Evolutionary conservation across 1,139 yeast species (phyloP).

Genomic region (Yamadazyma friedrichii): DNA sequence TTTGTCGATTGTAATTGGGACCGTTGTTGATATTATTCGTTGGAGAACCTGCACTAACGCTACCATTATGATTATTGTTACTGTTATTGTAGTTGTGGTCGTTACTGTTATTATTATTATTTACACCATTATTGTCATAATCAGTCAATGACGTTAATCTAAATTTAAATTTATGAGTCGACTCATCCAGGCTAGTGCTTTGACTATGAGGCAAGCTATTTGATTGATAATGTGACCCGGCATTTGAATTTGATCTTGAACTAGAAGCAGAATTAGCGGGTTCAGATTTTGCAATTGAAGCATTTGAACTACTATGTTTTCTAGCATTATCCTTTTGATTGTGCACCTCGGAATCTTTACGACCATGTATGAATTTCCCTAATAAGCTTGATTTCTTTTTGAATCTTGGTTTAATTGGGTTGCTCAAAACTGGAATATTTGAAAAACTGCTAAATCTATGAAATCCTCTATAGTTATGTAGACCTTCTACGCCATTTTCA

Average conservation of each 20-base stretch:
- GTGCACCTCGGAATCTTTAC: slow-evolving; percentile 30
- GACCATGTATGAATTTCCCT: slow-evolving; percentile 45
- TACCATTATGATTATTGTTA: slow-evolving; percentile 4
- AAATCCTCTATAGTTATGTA: slow-evolving; percentile 45
- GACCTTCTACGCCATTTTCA: not conserved
- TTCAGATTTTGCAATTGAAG: slow-evolving; percentile 1
- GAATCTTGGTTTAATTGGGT: slow-evolving; percentile 51
- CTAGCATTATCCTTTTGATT: slow-evolving; percentile 13
- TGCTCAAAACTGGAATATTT: slow-evolving; percentile 49
- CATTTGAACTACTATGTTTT: slow-evolving; percentile 1
- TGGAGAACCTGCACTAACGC: slow-evolving; percentile 10
- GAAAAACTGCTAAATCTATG: slow-evolving; percentile 35
- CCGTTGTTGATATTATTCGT: not conserved
- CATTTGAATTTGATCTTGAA: slow-evolving; percentile 1
- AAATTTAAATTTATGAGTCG: slow-evolving; percentile 28
- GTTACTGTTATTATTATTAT: slow-evolving; percentile 7
- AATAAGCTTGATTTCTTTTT: slow-evolving; percentile 43
- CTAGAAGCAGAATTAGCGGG: slow-evolving; percentile 2
- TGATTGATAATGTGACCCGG: not conserved
- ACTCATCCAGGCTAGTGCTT: slow-evolving; percentile 2
- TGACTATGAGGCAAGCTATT: slow-evolving; percentile 3
- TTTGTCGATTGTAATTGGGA: not conserved
- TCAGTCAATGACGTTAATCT: slow-evolving; percentile 37
- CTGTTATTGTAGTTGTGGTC: not conserved
- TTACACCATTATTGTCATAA: slow-evolving; percentile 9